Evolutionary conservation across 768 basidiomycete genomes (phyloP).

Genomic region (Leccinum fibrillosum): DNA sequence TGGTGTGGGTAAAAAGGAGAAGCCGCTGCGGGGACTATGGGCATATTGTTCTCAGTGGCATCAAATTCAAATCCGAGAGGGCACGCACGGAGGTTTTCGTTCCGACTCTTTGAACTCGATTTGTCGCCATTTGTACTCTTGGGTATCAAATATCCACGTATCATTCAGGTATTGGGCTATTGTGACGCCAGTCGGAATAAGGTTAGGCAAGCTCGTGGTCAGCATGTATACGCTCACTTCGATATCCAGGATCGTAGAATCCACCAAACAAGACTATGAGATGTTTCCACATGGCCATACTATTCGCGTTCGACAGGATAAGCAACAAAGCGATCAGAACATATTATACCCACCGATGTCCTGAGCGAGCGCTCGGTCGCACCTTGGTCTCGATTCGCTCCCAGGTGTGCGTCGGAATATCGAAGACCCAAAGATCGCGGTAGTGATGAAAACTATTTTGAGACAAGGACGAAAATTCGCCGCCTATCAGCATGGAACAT

Average conservation of each 20-base stretch:
- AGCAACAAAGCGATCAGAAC: background rate
- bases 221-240: conserved; percentile 42
- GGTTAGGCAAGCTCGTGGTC: background rate
- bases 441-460: conserved; percentile 89
- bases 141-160: conserved; percentile 81
- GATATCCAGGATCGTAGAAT: conserved; percentile 83
- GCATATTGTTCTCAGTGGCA: background rate
- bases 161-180: conserved; percentile 80
- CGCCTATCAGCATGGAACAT: conserved; percentile 41
- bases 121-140: conserved; percentile 83
- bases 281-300: conserved; percentile 91
- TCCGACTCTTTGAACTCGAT: conserved; percentile 73
- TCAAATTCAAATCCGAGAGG: background rate
- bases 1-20: conserved; percentile 73
- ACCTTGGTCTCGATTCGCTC: conserved; percentile 86
- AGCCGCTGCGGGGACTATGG: conserved; percentile 69
- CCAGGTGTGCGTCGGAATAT: conserved; percentile 76
- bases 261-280: conserved; percentile 85
- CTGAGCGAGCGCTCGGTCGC: conserved; percentile 75
- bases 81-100: conserved; percentile 63
- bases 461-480: conserved; percentile 81
- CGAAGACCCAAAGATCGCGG: conserved; percentile 87
- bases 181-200: background rate
- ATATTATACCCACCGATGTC: conserved; percentile 57
- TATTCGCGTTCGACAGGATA: conserved; percentile 22